These are phyloP conservation scores for Triglochin maritima DNA, from an alignment of 106 monocot genomes.

Conservation along the genomic window DNA sequence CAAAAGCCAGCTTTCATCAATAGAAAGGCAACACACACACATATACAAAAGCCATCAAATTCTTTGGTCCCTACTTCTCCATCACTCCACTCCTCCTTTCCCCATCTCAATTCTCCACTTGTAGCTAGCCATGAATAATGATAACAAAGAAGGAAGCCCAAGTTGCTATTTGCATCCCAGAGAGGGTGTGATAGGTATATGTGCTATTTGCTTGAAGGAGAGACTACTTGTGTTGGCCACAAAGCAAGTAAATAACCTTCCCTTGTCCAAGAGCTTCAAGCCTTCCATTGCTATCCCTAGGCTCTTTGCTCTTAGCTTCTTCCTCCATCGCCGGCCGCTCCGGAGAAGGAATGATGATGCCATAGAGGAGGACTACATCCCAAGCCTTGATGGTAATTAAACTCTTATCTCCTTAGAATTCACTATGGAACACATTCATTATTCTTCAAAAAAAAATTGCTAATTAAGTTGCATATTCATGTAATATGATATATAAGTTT, in stretches of 20 bases:
- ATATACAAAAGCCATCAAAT: too few species aligned
- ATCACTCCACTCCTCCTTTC: too few species aligned
- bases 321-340: conserved; percentile 19
- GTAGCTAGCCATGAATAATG: too few species aligned
- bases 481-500: too few species aligned
- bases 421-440: too few species aligned
- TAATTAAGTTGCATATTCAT: too few species aligned
- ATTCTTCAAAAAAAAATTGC: too few species aligned
- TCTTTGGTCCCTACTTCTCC: too few species aligned
- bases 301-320: conserved; percentile 40
- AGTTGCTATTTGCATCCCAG: conserved; percentile 57
- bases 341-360: background rate
- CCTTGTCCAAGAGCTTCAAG: conserved; percentile 13
- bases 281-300: conserved; percentile 30
- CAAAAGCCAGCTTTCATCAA: too few species aligned
- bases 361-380: conserved; percentile 27
- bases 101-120: too few species aligned
- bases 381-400: conserved; percentile 45
- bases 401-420: background rate
- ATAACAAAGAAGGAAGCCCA: too few species aligned
- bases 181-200: conserved; percentile 51
- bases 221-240: conserved; percentile 51
- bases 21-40: too few species aligned
- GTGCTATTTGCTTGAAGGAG: conserved; percentile 68
- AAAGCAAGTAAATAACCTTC: conserved; percentile 19